Evolutionary conservation across 164 flowering plant species (phyloP).

Genomic region (Litsea cubeba): DNA sequence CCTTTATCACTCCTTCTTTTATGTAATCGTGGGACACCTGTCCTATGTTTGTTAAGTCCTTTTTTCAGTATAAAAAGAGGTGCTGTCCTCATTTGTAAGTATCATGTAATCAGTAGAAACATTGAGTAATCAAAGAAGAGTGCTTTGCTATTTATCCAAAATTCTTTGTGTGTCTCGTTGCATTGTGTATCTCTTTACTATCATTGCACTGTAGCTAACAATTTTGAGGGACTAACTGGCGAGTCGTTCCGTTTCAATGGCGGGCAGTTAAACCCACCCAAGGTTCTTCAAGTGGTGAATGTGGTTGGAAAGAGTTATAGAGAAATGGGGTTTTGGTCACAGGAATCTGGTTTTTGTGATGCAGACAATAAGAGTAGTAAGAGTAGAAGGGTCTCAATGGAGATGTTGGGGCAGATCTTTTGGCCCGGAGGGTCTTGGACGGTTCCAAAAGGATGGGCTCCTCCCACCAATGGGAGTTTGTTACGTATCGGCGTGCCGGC

Average conservation of each 20-base stretch:
- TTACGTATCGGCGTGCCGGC: constrained; percentile 51
- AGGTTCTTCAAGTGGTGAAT: constrained; percentile 13
- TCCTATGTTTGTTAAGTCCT: too few relatives aligned
- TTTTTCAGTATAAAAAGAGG: too few relatives aligned
- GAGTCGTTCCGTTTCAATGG: constrained; percentile 15
- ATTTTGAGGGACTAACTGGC: constrained; percentile 27
- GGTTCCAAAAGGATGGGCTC: constrained; percentile 49
- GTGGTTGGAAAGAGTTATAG: constrained; percentile 21
- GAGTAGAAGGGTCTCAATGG: neutral
- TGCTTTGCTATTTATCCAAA: too few relatives aligned
- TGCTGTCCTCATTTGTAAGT: too few relatives aligned
- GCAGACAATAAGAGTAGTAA: neutral
- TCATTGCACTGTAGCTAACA: too few relatives aligned
- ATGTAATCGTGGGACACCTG: too few relatives aligned
- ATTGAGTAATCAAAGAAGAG: too few relatives aligned
- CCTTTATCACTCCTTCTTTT: too few relatives aligned
- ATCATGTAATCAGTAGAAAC: too few relatives aligned
- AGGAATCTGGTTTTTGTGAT: constrained; percentile 15
- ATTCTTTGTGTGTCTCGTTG: too few relatives aligned
- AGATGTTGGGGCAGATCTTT: constrained; percentile 10
- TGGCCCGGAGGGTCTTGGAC: constrained; percentile 25
- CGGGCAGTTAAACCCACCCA: constrained; percentile 2
- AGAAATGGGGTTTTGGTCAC: constrained; percentile 21
- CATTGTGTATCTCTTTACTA: too few relatives aligned
- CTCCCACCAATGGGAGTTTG: constrained; percentile 1